phyloP scores from a whole-genome alignment of 2,329 filamentous ascomycete genomes.

The Diaporthe citrichinensis region DNA sequence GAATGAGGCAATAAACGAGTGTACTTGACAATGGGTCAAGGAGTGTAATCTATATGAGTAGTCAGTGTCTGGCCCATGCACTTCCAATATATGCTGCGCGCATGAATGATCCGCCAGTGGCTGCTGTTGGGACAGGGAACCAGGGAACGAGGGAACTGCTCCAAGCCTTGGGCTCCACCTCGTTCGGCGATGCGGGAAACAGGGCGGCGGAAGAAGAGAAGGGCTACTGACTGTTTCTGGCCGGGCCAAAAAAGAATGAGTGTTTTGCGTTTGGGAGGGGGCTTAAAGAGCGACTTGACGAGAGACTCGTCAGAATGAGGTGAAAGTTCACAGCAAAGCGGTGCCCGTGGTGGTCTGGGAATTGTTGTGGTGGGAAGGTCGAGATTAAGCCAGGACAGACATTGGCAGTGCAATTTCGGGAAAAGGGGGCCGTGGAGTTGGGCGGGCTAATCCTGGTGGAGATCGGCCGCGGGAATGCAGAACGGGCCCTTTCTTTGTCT shows the following conservation, averaged over 20 bases:
- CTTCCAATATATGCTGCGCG: slow-evolving; percentile 35
- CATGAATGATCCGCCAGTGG: slow-evolving; percentile 51
- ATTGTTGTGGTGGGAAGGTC: slow-evolving; percentile 32
- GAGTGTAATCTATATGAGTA: slow-evolving; percentile 57
- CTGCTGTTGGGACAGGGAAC: slow-evolving; percentile 39
- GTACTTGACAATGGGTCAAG: slow-evolving; percentile 71
- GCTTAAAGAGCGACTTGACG: slow-evolving; percentile 63
- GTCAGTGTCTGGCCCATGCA: slow-evolving; percentile 43
- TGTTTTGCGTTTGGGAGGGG: slow-evolving; percentile 44
- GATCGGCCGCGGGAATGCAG: slow-evolving; percentile 36
- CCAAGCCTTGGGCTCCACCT: slow-evolving; percentile 27
- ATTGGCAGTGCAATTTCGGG: slow-evolving; percentile 44
- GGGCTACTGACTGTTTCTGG: slow-evolving; percentile 30
- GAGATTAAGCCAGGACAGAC: slow-evolving; percentile 47
- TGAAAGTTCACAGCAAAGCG: slow-evolving; percentile 42
- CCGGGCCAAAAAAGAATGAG: slow-evolving; percentile 40
- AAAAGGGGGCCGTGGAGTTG: slow-evolving; percentile 41
- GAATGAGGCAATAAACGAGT: slow-evolving; percentile 64
- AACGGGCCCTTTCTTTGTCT: slow-evolving; percentile 30
- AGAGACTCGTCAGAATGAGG: slow-evolving; percentile 57
- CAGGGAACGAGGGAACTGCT: slow-evolving; percentile 15
- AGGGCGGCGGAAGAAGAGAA: not conserved
- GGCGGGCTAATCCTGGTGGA: slow-evolving; percentile 39
- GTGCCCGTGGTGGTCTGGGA: slow-evolving; percentile 37
- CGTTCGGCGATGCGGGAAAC: slow-evolving; percentile 9